Evolutionary conservation across 2,329 filamentous ascomycete species (phyloP).

Genomic region (Botryotinia calthae): DNA sequence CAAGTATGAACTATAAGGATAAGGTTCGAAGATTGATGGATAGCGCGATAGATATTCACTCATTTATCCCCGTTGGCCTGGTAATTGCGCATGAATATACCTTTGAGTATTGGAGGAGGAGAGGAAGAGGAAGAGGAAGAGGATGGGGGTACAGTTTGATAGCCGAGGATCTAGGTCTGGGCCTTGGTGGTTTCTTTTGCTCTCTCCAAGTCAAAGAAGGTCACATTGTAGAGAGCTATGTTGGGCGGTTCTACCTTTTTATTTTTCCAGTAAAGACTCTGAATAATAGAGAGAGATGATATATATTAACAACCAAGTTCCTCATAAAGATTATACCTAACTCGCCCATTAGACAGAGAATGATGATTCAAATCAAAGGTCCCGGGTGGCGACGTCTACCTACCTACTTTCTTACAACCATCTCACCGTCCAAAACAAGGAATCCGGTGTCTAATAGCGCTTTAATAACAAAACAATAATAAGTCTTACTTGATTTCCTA

Average conservation of each 20-base stretch:
- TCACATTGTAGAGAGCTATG: too few relatives aligned
- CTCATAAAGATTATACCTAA: neutral
- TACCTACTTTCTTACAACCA: neutral
- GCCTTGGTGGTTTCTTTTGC: neutral
- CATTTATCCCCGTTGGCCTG: neutral
- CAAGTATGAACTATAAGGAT: neutral
- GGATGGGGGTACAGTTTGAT: neutral
- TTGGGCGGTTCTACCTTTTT: too few relatives aligned
- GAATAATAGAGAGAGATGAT: neutral
- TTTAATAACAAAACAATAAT: neutral
- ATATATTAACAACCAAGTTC: neutral
- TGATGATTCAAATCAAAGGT: neutral
- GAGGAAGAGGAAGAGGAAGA: neutral
- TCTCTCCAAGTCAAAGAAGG: neutral
- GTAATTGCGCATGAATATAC: neutral
- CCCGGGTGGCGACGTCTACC: neutral
- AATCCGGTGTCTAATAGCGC: slow-evolving; percentile 2
- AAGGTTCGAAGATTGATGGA: neutral
- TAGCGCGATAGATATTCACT: neutral
- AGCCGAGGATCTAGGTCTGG: neutral
- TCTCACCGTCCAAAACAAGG: neutral
- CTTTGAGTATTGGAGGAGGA: neutral
- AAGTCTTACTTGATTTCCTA: neutral
- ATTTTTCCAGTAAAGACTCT: too few relatives aligned
- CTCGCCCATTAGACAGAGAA: neutral